phyloP scores from a whole-genome alignment of 108 stramenopile species.

The Conticribra guillardii region DNA sequence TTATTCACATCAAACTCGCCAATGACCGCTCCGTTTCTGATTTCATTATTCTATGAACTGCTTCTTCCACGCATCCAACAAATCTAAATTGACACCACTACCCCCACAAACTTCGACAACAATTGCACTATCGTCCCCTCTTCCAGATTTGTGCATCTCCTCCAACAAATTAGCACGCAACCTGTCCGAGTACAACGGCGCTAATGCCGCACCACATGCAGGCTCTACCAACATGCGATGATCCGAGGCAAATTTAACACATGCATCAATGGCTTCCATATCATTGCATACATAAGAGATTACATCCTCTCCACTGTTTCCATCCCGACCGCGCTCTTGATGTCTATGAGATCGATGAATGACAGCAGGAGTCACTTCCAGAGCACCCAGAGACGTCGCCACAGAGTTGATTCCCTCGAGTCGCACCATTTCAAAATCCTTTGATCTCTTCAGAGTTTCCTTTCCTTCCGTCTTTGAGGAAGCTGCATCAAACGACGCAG shows the following conservation, averaged over 20 bases:
- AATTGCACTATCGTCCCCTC: slow-evolving; percentile 50
- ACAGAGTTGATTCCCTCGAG: slow-evolving; percentile 74
- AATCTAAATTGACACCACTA: slow-evolving; percentile 73
- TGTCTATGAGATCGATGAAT: slow-evolving; percentile 62
- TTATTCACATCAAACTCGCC: no score
- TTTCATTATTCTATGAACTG: slow-evolving; percentile 29
- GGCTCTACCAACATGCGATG: slow-evolving; percentile 92
- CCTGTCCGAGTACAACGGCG: slow-evolving; percentile 75
- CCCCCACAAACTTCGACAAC: slow-evolving; percentile 89
- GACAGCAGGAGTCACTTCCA: slow-evolving; percentile 76
- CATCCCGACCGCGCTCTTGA: slow-evolving; percentile 32
- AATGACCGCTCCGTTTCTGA: no score
- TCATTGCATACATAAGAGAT: slow-evolving; percentile 76
- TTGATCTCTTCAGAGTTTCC: slow-evolving; percentile 9
- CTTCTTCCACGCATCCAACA: slow-evolving; percentile 69
- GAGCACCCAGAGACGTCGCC: slow-evolving; percentile 89
- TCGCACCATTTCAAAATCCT: slow-evolving; percentile 43
- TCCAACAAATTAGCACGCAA: slow-evolving; percentile 52
- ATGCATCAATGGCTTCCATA: slow-evolving; percentile 82
- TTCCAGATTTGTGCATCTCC: slow-evolving; percentile 29
- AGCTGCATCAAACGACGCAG: slow-evolving; percentile 40
- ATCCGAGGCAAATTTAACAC: slow-evolving; percentile 73
- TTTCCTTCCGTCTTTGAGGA: background rate
- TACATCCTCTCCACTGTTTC: slow-evolving; percentile 44
- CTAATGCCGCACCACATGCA: slow-evolving; percentile 90